Evolutionary conservation across 2,329 filamentous ascomycete genomes (phyloP), one percentile per base, ranked within the genome.

Genomic region (Colletotrichum trifolii): DNA sequence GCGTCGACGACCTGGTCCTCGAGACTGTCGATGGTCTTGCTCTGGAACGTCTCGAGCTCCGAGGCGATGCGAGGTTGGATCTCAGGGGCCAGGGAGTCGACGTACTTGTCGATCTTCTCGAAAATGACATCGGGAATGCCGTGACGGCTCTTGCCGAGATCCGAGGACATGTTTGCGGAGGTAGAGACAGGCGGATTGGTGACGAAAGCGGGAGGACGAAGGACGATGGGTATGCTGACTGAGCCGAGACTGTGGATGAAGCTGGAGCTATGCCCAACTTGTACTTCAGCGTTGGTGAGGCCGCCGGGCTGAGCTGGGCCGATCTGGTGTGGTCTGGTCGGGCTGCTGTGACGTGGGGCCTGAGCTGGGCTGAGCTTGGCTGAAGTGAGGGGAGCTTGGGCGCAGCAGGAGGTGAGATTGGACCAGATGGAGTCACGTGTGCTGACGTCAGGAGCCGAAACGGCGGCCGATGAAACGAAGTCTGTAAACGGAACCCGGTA

Each of bases 51-150:
- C 54, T 82, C 78, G 52, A 82, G 75, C 73, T 82, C 80, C 12
- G 74, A 63, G 12, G 78, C 73, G 71, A 82, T 81, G 76, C 78
- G 79, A 71, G 80, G 79, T 66, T 81, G 78, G 58, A 82, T 81
- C 68, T 82, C 77, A 6, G 80, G 80, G 2, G 77, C 78, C 4
- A 82, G 78, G 0, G 79, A 81, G 74, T 82, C 80, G 71, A 82
- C 79, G 54, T 82, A 82, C 13, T 80, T 75, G 73, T 82, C 80
- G 2, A 82, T 77, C 64, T 81, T 78, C 50, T 76, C 74, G 74
- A 81, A 77, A 63, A 82, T 63, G 36, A 80, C 78, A 50, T 81
- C 79, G 49, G 79, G 77, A 17, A 82, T 68, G n/a, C 73, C 74
- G 67, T 72, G 73, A 15, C 46, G 60, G 43, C 53, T 60, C 42